phyloP scores from a whole-genome alignment of 2,329 filamentous ascomycete genomes.

The Pyrenophora graminea region DNA sequence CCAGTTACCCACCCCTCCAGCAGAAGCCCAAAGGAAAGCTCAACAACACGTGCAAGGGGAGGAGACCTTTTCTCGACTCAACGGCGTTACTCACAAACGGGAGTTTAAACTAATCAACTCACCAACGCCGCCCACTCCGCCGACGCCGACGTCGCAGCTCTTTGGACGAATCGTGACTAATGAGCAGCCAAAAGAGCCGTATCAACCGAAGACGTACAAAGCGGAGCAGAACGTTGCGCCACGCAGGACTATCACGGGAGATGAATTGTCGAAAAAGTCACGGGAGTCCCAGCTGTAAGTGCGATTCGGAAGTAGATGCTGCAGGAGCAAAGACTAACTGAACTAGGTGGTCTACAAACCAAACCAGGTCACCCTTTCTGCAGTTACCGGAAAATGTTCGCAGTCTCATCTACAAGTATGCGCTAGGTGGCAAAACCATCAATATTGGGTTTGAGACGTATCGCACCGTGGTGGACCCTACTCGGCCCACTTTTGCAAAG shows the following conservation, averaged over 20 bases:
- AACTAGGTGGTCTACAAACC: conserved; percentile 32
- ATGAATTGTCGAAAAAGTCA: conserved; percentile 14
- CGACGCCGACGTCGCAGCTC: conserved; percentile 12
- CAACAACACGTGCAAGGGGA: conserved; percentile 8
- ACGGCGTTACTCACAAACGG: neutral
- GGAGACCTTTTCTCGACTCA: neutral
- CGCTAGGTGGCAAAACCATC: conserved; percentile 33
- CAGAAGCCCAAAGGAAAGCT: conserved; percentile 18
- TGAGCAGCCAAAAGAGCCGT: conserved; percentile 12
- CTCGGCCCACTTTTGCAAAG: neutral
- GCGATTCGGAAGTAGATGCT: neutral
- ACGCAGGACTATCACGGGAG: conserved; percentile 13
- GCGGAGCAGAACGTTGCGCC: conserved; percentile 13
- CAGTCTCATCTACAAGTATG: conserved; percentile 25
- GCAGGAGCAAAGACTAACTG: neutral
- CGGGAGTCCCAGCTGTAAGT: conserved; percentile 23
- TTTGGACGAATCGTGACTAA: conserved; percentile 13
- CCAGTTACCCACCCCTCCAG: conserved; percentile 29
- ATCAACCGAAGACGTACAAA: conserved; percentile 19
- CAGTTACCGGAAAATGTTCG: conserved; percentile 31
- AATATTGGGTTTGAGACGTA: conserved; percentile 32
- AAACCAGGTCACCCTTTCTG: conserved; percentile 29
- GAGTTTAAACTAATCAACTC: neutral
- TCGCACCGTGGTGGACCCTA: neutral
- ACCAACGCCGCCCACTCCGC: neutral